Percentiles rank a stretch among this genome's conserved stretches.
phyloP scores from a whole-genome alignment of 495 filamentous ascomycete species.

The Penicilliopsis zonata region DNA sequence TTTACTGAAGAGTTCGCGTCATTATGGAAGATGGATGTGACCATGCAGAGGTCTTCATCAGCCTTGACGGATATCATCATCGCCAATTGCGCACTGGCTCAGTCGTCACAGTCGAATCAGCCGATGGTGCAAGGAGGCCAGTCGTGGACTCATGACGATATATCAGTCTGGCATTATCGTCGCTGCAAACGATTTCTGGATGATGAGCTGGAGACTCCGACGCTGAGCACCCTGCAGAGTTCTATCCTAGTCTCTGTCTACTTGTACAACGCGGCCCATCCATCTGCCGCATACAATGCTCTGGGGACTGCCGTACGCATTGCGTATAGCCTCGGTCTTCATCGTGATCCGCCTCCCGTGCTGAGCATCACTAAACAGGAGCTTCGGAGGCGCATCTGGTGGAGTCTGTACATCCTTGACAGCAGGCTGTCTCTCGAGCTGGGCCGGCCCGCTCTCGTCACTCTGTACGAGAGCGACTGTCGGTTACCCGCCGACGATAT shows the following conservation, averaged over 20 bases:
- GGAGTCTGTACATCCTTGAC: constrained; percentile 36
- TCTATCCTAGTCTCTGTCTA: constrained; percentile 33
- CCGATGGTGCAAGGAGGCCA: constrained; percentile 4
- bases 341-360: constrained; percentile 29
- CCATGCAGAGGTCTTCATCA: constrained; percentile 18
- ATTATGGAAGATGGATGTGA: constrained; percentile 24
- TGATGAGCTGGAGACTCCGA: constrained; percentile 36
- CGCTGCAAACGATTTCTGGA: constrained; percentile 33
- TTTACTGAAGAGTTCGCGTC: constrained; percentile 33
- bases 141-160: constrained; percentile 27
- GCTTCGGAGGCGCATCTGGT: constrained; percentile 38
- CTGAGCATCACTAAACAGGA: constrained; percentile 25
- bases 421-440: constrained; percentile 38
- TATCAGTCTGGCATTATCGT: constrained; percentile 31
- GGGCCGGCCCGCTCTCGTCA: constrained; percentile 31
- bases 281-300: constrained; percentile 34
- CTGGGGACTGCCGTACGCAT: constrained; percentile 30
- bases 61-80: constrained; percentile 43
- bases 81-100: constrained; percentile 39
- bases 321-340: constrained; percentile 40
- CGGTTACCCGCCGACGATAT: constrained; percentile 24
- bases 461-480: constrained; percentile 21
- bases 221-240: constrained; percentile 39
- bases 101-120: constrained; percentile 7
- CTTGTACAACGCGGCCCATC: constrained; percentile 32